Base-by-base conservation (phyloP, 352 stramenopile genomes). In the Phytopythium ostracodes region DNA sequence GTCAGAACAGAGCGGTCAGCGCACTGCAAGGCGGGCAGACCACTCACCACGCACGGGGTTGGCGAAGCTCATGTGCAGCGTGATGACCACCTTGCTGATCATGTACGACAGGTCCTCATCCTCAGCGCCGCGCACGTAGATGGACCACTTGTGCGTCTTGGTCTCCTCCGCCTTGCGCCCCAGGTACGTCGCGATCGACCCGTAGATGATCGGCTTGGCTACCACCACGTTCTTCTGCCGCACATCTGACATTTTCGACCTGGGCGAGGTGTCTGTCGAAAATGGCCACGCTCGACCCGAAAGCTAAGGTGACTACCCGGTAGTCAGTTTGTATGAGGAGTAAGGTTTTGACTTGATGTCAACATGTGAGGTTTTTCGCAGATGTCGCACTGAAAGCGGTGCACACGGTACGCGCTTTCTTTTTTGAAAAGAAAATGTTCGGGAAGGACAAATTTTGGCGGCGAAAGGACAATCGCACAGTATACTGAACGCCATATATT, bases 51-150 rank as follows among this genome's bases (percentile, higher is more conserved):
- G 74, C 7, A 97, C 92, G 22, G 96, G 94, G 70, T 98, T 96
- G 8, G 91, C 78, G 74, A 99, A 99, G 65, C 89, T 98, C 14
- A 93, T 89, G 77, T 99, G 96, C 31, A 99, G 74, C 62, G 92
- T 98, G 76, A 99, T 99, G 43, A 98, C 87, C n/a, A 98, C 94
- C 79, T 99, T 98, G 63, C 81, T 88, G 71, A 99, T 87, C 71
- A 97, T 96, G 63, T 92, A 89, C 27, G 81, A 96, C 18, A 99
- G 76, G 73, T 99, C 96, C 71, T 98, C 94, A 38, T 96, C 85
- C 62, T 98, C 87, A 38, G 90, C 85, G 55, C 93, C 94, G 57
- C 96, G 88, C 36, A 99, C 67, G 70, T 97, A 98, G 63, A 98
- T 96, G 36, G 81, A 97, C 95, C 95, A 98, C 60, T 91, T 75